phyloP scores from a whole-genome alignment of 495 filamentous ascomycete genomes.

The Podospora pseudocomata region DNA sequence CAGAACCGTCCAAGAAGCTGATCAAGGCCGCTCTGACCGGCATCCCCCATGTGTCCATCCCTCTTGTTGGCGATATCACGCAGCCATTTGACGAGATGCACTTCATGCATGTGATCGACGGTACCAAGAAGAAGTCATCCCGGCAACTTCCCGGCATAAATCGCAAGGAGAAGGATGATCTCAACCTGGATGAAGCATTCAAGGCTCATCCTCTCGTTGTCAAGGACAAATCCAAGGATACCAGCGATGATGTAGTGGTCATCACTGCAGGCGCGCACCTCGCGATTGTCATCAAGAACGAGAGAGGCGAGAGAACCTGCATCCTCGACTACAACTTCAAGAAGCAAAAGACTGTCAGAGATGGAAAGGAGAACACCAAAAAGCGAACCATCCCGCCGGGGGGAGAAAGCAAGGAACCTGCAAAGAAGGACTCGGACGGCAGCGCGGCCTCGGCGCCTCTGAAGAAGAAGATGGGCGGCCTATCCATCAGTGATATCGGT shows the following conservation, averaged over 20 bases:
- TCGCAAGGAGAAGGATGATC: neutral
- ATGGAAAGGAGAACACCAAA: neutral
- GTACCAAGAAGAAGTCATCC: conserved; percentile 14
- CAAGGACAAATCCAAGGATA: neutral
- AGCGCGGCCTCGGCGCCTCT: conserved; percentile 18
- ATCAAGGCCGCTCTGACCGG: conserved; percentile 20
- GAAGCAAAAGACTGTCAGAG: too few species aligned
- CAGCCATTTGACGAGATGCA: conserved; percentile 45
- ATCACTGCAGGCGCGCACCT: neutral
- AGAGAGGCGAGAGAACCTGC: neutral
- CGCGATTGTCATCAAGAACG: neutral
- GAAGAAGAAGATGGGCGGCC: conserved; percentile 31
- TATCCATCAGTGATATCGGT: conserved; percentile 35
- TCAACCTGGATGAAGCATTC: conserved; percentile 6
- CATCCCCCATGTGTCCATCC: conserved; percentile 29
- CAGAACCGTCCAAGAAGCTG: conserved; percentile 7
- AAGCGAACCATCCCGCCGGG: neutral
- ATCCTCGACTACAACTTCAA: neutral
- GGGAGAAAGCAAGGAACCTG: neutral
- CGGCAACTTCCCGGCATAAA: conserved; percentile 8
- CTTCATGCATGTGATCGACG: conserved; percentile 37
- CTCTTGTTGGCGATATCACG: conserved; percentile 34
- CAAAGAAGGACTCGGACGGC: neutral
- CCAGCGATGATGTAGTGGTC: neutral
- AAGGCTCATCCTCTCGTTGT: neutral